Base-by-base conservation (phyloP, 2,329 filamentous ascomycete species). In the Ophiocordyceps sinensis region DNA sequence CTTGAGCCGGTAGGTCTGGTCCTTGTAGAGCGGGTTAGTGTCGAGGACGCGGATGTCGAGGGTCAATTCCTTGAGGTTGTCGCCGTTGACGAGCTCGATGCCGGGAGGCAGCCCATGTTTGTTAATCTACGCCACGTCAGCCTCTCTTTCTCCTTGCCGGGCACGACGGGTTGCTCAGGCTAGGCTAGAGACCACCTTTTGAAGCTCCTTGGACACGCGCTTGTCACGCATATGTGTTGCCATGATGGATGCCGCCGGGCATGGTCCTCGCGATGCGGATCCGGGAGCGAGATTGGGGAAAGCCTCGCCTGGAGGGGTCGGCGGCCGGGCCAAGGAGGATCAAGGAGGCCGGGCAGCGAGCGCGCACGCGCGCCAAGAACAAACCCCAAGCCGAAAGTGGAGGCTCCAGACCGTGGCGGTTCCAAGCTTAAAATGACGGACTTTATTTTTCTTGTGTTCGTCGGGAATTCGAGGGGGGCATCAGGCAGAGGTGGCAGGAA, bases 41-140 rank as follows among this genome's bases (percentile, higher is more conserved):
- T 96, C 91, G 34, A 96, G 74, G 40, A 98, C 89, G 50, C 74
- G 68, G 41, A 98, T 93, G 58, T 98, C 93, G 64, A 96, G 79
- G 39, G 80, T 70, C 93, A 91, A 98, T 65, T 91, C 82, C 40
- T 55, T 57, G 28, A 60, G 50, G 54, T 85, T 74, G 40, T 94
- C 79, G 58, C 87, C 81, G 37, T 93, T 84, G 43, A 93, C 78
- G 38, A 96, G 76, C 38, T 75, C 70, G 60, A 98, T 94, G 41
- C 78, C 77, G 15, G 77, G 76, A 34, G 79, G 77, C 32, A 79
- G 56, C 45, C 67, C 69, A 40, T 62, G 61, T 46, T 65, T 70
- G 39, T 66, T 62, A 48, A 78, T 74, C 74, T 79, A 46, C 37
- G 23, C 23, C 3, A 9, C 23, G 23, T 26, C 23, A 26, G 23